Percentiles rank a stretch among this genome's conserved stretches.
Evolutionary conservation across 345 rosid genomes (phyloP).

Genomic region (Balakata baccata): DNA sequence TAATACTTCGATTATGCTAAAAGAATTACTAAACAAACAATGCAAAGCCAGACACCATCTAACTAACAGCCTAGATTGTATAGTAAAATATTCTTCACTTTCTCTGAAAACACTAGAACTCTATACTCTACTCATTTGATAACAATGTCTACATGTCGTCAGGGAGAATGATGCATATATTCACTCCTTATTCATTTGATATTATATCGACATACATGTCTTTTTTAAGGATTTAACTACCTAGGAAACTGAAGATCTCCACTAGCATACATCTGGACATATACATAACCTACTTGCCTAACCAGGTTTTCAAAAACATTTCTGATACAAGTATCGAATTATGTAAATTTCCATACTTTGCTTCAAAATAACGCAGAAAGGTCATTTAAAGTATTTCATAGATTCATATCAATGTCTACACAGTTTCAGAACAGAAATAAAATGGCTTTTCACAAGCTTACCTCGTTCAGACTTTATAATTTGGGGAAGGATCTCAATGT

Average conservation of each 20-base stretch:
- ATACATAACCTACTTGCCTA: background rate
- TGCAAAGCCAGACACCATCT: too few species aligned
- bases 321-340: background rate
- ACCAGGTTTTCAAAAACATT: background rate
- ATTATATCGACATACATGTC: background rate
- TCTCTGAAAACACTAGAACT: too few species aligned
- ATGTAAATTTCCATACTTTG: background rate
- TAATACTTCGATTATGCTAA: background rate
- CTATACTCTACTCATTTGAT: too few species aligned
- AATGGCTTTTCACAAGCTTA: conserved; percentile 29
- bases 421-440: conserved; percentile 1
- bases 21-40: too few species aligned
- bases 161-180: background rate
- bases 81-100: too few species aligned
- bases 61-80: too few species aligned
- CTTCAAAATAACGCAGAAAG: background rate
- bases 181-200: background rate
- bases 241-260: background rate
- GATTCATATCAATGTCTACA: background rate
- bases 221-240: background rate
- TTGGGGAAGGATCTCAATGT: conserved; percentile 79
- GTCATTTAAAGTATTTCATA: background rate
- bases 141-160: too few species aligned
- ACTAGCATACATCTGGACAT: background rate
- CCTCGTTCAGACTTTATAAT: conserved; percentile 64